Base-by-base conservation (phyloP, 2,329 filamentous ascomycete genomes). In the Monilinia vaccinii-corymbosi region DNA sequence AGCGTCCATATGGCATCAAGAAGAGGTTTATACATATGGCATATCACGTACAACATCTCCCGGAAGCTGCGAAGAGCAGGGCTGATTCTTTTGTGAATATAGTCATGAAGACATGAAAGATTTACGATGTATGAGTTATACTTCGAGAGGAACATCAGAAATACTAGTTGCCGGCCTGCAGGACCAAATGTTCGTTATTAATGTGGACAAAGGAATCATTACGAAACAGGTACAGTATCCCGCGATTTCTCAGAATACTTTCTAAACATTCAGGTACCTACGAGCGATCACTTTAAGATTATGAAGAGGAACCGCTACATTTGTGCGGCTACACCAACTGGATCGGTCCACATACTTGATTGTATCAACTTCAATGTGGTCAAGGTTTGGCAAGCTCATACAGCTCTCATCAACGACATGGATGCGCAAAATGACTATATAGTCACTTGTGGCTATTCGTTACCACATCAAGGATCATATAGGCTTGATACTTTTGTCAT, bases 371-470 rank as follows among this genome's bases (percentile, higher is more conserved):
- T 96, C 69, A 81, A 83, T 46, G 81, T 96, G 6, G 79, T 94
- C 66, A 95, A 93, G 72, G 84, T 84, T 13, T 99, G 94, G 89
- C 90, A 90, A 71, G 91, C 93, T 0, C 94, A 99, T 71, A 87
- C 87, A 1, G 89, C 90, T 10, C 83, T 86, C 56, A 89, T 99
- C 71, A 96, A 91, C 73, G 93, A 97, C 72, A 97, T 99, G 89
- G 94, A 99, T 75, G 91, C 92, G 10, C 89, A 94, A 71, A 90
- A 94, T 70, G 93, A 97, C 72, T 94, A 94, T 66, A 85, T 99
- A 58, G 88, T 97, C 25, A 97, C 94, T 5, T 99, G 94, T 73
- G 94, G 94, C 40, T 96, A 90, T 74, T 96, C 93, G 1, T 81
- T 91, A 28, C 84, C 93, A 66, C 91, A 92, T 69, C 80, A 89